phyloP scores from a whole-genome alignment of 2,329 filamentous ascomycete species.

The Botrytis byssoidea region DNA sequence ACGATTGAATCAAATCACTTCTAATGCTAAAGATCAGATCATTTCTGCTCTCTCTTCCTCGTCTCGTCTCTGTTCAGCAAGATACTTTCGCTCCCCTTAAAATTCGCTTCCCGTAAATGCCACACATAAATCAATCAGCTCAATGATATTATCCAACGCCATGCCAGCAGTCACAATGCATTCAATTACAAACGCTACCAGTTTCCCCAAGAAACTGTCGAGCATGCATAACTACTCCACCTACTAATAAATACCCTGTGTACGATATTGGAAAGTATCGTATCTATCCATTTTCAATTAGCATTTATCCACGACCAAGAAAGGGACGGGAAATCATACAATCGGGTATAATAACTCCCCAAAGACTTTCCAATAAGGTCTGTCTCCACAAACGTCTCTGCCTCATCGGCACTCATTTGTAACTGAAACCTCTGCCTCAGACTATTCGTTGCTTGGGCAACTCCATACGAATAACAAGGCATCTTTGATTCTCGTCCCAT shows the following conservation, averaged over 20 bases:
- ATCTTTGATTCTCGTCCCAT: slow-evolving; percentile 83
- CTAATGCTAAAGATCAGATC: neutral
- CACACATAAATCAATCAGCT: slow-evolving; percentile 11
- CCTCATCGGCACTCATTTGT: slow-evolving; percentile 78
- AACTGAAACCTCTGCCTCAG: slow-evolving; percentile 76
- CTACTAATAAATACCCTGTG: slow-evolving; percentile 75
- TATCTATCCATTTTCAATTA: slow-evolving; percentile 52
- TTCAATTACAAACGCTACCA: neutral
- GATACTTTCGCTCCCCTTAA: neutral
- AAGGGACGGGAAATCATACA: slow-evolving; percentile 53
- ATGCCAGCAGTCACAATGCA: slow-evolving; percentile 13
- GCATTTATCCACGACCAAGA: neutral
- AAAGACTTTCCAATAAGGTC: slow-evolving; percentile 78
- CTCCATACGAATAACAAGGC: slow-evolving; percentile 76
- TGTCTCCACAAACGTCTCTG: slow-evolving; percentile 75
- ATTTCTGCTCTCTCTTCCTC: neutral
- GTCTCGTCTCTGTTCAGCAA: neutral
- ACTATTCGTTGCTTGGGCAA: slow-evolving; percentile 66
- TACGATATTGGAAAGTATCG: slow-evolving; percentile 84
- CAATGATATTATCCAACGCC: slow-evolving; percentile 19
- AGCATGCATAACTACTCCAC: slow-evolving; percentile 8
- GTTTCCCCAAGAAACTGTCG: neutral
- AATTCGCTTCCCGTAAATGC: slow-evolving; percentile 8
- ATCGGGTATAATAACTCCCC: slow-evolving; percentile 82
- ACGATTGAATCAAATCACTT: neutral